Evolutionary conservation across 495 filamentous ascomycete genomes (phyloP), one percentile per base, ranked within the genome.

Genomic region (Penicillium maclennaniae): DNA sequence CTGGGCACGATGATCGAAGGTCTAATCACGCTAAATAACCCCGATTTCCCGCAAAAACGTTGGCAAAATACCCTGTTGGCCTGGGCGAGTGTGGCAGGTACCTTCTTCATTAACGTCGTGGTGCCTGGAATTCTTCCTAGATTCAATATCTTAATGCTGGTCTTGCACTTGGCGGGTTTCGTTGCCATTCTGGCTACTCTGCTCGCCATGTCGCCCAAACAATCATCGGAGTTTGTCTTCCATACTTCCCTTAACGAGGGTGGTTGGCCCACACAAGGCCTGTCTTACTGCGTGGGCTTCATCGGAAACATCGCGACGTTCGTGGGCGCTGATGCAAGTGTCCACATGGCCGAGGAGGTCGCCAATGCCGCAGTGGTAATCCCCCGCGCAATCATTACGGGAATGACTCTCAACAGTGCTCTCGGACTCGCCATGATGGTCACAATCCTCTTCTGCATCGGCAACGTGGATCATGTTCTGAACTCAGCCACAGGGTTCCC

Each of bases 31-130:
- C 37, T 80, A 21, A 71, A 71, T 43, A 58, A 73, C 49, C 58
- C 68, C 3, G 47, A 52, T 8, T 82, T 80, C 55, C 55, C 19
- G 1, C 59, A 66, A 4, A 51, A 71, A 37, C 52, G 51, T 10
- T 84, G 75, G 75, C 79, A 83, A 16, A 75, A 68, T 12, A 78
- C 79, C 0, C 61, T 85, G 15, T 50, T 81, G 20, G 67, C 71
- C 40, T 76, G 70, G 59, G 71, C 66, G 1, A 58, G 71, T 2
- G 60, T 78, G 14, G 55, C 64, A 7, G 61, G 74, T 2, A 69
- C 70, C 17, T 61, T 79, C 7, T 54, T 79, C 26, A 56, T 77
- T 43, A 80, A 80, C 47, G 61, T 70, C 0, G 68, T 68, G 43
- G 25, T 70, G 1, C 71, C 73, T 4, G 65, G 66, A 12, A 53